Evolutionary conservation across 495 filamentous ascomycete species (phyloP), one percentile per base, ranked within the genome.

Genomic region (Penicillium ucsense): DNA sequence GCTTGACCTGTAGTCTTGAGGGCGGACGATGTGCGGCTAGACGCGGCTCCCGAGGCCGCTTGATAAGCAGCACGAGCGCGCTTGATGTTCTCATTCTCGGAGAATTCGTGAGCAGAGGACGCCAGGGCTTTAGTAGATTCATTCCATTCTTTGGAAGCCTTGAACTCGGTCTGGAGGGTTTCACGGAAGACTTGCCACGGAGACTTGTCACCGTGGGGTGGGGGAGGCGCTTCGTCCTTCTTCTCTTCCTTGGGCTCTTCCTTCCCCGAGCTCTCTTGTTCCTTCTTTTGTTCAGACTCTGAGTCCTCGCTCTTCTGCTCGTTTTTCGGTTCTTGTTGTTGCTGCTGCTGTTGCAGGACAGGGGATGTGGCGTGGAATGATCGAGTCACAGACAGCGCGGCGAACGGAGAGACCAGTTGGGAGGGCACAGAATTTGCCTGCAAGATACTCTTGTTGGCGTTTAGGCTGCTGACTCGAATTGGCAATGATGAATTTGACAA

Each of bases 121-220:
- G 88, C 88, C 8, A 98, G 77, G 44, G 89, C 88, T 64, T 97
- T 96, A 11, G 90, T 98, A 38, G 88, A 94, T 56, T 98, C 92
- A 57, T 97, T 92, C 92, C 94, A 98, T 66, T 98, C 92, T 63
- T 97, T 94, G 11, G 92, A 97, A 30, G 89, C 86, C 61, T 95
- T 90, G 68, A 98, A 92, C 62, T 97, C 92, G 43, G 75, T 73
- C 58, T 87, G 80, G 63, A 98, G 79, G 45, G 92, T 98, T 56
- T 98, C 92, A 50, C 88, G 86, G 74, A 98, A 98, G 35, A 98
- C 92, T 66, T 95, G 88, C 87, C 92, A 95, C 32, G 92, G 92
- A 6, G 91, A 86, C 71, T 98, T 98, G 68, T 94, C 88, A 50
- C 92, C 94, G 57, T 98, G 94, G 5, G 92, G 92, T 20, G 92